Percentiles rank a stretch among this genome's conserved stretches.
Evolutionary conservation across 176 grass and related monocot genomes (phyloP).

Genomic region (Zea luxurians): DNA sequence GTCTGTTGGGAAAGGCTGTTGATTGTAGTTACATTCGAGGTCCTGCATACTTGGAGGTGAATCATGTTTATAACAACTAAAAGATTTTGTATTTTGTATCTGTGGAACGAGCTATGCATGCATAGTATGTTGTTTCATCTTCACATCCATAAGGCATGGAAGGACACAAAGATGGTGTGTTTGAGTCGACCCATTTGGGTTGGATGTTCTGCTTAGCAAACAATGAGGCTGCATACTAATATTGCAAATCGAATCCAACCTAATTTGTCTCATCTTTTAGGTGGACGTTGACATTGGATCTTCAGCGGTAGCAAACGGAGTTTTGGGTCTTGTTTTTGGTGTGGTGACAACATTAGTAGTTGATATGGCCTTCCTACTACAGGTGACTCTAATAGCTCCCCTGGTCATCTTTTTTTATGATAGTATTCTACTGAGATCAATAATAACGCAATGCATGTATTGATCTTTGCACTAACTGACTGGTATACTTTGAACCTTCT

Average conservation of each 20-base stretch:
- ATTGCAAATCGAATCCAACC: neutral
- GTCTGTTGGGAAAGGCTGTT: slow-evolving; percentile 88
- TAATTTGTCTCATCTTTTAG: slow-evolving; percentile 25
- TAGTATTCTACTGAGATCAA: neutral
- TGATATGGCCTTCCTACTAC: slow-evolving; percentile 93
- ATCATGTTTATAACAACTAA: slow-evolving; percentile 7
- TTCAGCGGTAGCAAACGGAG: slow-evolving; percentile 90
- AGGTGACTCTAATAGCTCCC: slow-evolving; percentile 37
- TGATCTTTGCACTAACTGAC: neutral
- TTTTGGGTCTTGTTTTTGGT: slow-evolving; percentile 84
- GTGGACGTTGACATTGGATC: slow-evolving; percentile 92
- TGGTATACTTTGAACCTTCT: neutral
- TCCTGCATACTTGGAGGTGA: slow-evolving; percentile 82
- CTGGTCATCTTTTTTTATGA: neutral
- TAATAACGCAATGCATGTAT: neutral
- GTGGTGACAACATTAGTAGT: slow-evolving; percentile 79
- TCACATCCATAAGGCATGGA: neutral
- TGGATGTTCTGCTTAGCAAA: no score
- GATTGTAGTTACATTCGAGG: slow-evolving; percentile 82
- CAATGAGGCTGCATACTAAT: neutral
- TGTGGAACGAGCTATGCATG: neutral
- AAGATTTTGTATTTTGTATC: neutral
- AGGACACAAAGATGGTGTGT: neutral
- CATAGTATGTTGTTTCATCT: neutral
- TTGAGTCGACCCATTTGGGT: no score